Percentiles rank a stretch among this genome's conserved stretches.
Conservation (phyloP, 176 grass and related monocot species). For the Secale cereale region DNA sequence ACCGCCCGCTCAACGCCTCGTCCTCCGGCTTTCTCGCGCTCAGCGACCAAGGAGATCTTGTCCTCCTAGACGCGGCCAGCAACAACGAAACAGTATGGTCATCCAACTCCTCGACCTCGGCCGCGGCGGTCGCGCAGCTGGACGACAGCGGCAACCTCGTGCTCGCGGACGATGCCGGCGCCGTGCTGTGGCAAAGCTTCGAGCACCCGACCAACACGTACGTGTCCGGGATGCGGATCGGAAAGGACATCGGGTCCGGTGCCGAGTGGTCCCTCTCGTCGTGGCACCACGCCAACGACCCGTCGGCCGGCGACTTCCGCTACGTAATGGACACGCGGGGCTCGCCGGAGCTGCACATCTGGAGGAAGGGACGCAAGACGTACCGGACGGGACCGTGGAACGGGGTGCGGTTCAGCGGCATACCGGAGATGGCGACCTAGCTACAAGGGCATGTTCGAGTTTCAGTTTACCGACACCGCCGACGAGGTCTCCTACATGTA, state of each 20-base stretch:
- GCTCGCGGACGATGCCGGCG: conserved; percentile 11
- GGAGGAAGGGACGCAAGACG: neutral
- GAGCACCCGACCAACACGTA: conserved; percentile 57
- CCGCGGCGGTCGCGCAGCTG: conserved; percentile 14
- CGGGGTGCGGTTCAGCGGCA: conserved; percentile 46
- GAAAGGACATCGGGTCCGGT: conserved; percentile 16
- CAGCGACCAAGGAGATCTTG: conserved; percentile 13
- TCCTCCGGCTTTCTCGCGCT: neutral
- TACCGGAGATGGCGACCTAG: conserved; percentile 53
- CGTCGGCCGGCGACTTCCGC: conserved; percentile 26
- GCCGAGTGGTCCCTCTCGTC: conserved; percentile 38
- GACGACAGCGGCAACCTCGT: conserved; percentile 54
- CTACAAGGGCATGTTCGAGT: conserved; percentile 34
- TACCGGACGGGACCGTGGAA: conserved; percentile 59
- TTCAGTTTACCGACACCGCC: conserved; percentile 20
- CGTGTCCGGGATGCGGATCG: conserved; percentile 33
- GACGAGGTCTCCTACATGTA: conserved; percentile 38
- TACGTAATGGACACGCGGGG: conserved; percentile 47
- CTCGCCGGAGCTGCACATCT: conserved; percentile 31
- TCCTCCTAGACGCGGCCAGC: conserved; percentile 20
- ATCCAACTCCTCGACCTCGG: conserved; percentile 24
- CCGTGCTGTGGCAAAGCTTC: conserved; percentile 57
- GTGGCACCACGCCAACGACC: conserved; percentile 44
- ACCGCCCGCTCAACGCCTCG: conserved; percentile 25
- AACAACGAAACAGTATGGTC: conserved; percentile 22